Conservation (phyloP, 352 stramenopile genomes). For the Nothophytophthora sp. region DNA sequence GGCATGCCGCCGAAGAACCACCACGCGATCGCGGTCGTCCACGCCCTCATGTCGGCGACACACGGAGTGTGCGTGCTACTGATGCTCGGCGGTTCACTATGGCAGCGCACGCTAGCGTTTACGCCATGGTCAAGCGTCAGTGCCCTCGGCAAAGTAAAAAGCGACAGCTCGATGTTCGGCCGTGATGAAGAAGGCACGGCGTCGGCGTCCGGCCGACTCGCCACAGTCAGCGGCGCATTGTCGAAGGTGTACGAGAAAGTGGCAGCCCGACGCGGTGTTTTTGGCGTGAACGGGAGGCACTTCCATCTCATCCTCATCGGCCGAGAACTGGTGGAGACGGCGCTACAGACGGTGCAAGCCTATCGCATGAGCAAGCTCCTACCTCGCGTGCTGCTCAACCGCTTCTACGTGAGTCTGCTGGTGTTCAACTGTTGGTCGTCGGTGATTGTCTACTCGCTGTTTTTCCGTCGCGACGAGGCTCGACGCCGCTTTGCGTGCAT, state of each 20-base stretch:
- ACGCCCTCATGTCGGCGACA: slow-evolving; percentile 19
- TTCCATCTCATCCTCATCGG: slow-evolving; percentile 19
- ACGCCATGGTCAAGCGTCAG: slow-evolving; percentile 12
- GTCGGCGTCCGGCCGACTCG: no score
- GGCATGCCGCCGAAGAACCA: slow-evolving; percentile 22
- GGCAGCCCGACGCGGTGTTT: slow-evolving; percentile 9
- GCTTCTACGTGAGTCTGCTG: slow-evolving; percentile 30
- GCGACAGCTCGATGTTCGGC: no score
- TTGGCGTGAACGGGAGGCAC: slow-evolving; percentile 21
- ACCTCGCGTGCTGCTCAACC: slow-evolving; percentile 23
- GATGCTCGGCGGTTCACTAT: slow-evolving; percentile 10
- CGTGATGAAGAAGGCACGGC: no score
- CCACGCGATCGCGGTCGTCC: slow-evolving; percentile 14
- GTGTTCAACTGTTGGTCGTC: slow-evolving; percentile 25
- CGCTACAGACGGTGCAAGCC: slow-evolving; percentile 24
- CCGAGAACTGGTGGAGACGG: slow-evolving; percentile 24
- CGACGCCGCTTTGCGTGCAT: slow-evolving; percentile 18
- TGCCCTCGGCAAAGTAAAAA: no score
- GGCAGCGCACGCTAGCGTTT: slow-evolving; percentile 11
- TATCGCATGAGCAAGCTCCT: slow-evolving; percentile 30
- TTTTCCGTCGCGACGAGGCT: slow-evolving; percentile 9
- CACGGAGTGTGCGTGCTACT: slow-evolving; percentile 23
- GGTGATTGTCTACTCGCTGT: slow-evolving; percentile 3
- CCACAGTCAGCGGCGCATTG: no score
- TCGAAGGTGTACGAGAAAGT: no score